Conservation (phyloP, 2,329 filamentous ascomycete species). For the Metarhizium anisopliae region DNA sequence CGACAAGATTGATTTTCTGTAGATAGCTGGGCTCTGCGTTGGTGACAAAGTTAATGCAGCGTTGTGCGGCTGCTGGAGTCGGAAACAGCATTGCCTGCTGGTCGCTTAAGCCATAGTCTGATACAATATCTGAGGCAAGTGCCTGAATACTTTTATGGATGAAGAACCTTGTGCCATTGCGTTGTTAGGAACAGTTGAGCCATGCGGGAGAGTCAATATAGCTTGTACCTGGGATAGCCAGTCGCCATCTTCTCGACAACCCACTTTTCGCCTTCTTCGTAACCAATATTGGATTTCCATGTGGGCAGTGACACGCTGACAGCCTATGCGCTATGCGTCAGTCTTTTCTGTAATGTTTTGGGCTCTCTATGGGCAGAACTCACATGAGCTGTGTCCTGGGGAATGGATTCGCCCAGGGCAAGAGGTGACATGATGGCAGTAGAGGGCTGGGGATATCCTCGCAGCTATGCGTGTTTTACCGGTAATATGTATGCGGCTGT, state of each 20-base stretch:
- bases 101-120: constrained; percentile 50
- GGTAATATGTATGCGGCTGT: background rate
- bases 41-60: constrained; percentile 67
- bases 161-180: constrained; percentile 64
- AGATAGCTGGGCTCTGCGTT: constrained; percentile 41
- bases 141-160: constrained; percentile 74
- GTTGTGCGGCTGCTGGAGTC: constrained; percentile 55
- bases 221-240: constrained; percentile 72
- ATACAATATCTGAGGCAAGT: constrained; percentile 60
- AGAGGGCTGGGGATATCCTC: background rate
- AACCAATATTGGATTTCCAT: constrained; percentile 84
- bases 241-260: constrained; percentile 79
- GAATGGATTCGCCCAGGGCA: constrained; percentile 61
- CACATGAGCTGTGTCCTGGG: constrained; percentile 71
- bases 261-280: constrained; percentile 86
- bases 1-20: constrained; percentile 44
- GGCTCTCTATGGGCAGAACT: constrained; percentile 21
- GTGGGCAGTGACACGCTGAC: constrained; percentile 93
- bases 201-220: background rate
- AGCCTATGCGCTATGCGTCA: constrained; percentile 46
- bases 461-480: background rate
- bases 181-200: background rate
- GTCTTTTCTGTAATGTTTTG: background rate
- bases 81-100: constrained; percentile 79
- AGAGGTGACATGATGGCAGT: constrained; percentile 34